Conservation (phyloP, 768 basidiomycete genomes). For the Boletus edulis region DNA sequence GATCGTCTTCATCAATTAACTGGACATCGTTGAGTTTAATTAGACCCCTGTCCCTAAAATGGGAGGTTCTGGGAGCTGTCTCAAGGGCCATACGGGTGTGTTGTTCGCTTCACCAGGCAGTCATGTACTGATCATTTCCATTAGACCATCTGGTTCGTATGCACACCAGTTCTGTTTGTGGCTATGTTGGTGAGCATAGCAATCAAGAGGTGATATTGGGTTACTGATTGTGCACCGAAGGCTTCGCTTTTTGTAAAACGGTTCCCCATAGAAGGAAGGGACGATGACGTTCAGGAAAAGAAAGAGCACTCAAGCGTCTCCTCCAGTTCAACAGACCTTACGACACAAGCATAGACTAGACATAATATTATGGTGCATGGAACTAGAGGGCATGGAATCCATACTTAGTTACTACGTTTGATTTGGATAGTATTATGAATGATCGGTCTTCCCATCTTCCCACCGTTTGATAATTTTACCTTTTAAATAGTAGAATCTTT, state of each 20-base stretch:
- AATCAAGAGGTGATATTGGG: not conserved
- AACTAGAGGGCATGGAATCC: constrained; percentile 9
- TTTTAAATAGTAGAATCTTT: not conserved
- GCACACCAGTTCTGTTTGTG: constrained; percentile 63
- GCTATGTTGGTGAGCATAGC: constrained; percentile 54
- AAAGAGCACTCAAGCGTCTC: constrained; percentile 4
- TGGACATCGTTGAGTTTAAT: constrained; percentile 50
- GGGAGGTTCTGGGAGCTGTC: constrained; percentile 48
- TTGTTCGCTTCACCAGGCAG: not conserved
- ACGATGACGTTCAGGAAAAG: constrained; percentile 21
- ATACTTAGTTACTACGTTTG: not conserved
- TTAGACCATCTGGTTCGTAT: constrained; percentile 73
- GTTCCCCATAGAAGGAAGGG: constrained; percentile 21
- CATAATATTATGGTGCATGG: constrained; percentile 16
- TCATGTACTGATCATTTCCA: constrained; percentile 13
- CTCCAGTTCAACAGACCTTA: constrained; percentile 3
- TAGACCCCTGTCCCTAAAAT: constrained; percentile 43
- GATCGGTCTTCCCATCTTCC: not conserved
- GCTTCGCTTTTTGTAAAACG: constrained; percentile 30
- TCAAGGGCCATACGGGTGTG: constrained; percentile 64
- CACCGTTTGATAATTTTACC: not conserved
- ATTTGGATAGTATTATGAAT: constrained; percentile 2
- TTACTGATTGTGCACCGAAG: constrained; percentile 18
- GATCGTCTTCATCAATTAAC: constrained; percentile 48
- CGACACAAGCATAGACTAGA: constrained; percentile 17